Evolutionary conservation across 2,329 filamentous ascomycete genomes (phyloP).

Genomic region (Nakataea oryzae): DNA sequence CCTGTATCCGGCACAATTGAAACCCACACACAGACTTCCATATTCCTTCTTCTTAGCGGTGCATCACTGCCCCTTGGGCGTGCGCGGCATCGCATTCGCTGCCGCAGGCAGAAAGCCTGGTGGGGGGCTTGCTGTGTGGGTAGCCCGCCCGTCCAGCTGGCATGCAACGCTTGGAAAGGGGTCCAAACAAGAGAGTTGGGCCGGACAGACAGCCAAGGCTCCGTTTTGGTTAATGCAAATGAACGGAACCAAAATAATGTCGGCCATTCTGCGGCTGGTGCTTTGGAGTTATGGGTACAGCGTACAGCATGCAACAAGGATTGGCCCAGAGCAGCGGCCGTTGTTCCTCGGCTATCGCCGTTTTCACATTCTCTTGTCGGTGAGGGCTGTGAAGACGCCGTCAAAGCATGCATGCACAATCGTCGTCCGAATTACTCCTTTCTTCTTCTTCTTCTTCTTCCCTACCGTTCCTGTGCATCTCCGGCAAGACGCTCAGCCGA

Average conservation of each 20-base stretch:
- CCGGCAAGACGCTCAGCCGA: background rate
- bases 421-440: background rate
- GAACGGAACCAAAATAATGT: background rate
- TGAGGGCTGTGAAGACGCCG: background rate
- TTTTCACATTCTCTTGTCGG: background rate
- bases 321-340: background rate
- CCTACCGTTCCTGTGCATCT: no score
- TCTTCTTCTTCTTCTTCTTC: background rate
- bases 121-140: background rate
- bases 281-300: background rate
- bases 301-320: background rate
- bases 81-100: no score
- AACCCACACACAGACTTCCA: no score
- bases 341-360: no score
- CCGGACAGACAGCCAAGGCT: background rate
- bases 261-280: no score
- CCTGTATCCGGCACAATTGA: no score
- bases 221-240: background rate
- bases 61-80: no score
- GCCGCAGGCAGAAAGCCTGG: no score
- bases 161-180: background rate
- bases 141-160: background rate
- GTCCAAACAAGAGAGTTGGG: background rate
- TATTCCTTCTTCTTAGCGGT: no score
- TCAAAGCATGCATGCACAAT: background rate